phyloP scores from a whole-genome alignment of 1,284 basidiomycete species.

The Papiliotrema laurentii region DNA sequence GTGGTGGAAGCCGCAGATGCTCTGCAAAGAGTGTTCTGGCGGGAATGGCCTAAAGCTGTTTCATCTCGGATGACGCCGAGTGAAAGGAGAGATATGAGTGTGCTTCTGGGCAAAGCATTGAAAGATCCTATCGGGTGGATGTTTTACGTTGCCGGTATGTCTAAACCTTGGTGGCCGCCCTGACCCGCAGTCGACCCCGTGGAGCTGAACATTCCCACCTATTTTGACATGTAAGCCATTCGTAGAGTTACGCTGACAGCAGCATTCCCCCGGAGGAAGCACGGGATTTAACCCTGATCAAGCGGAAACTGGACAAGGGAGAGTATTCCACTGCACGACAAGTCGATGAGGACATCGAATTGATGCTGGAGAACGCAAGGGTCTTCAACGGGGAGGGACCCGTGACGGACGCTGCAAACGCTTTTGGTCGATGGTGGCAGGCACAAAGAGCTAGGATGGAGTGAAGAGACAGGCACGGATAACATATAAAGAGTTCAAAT shows the following conservation, averaged over 20 bases:
- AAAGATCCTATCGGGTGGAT: constrained; percentile 70
- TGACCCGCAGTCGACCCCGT: constrained; percentile 37
- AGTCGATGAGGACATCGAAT: constrained; percentile 42
- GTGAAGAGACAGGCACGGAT: too few species aligned
- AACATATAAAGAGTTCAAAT: too few species aligned
- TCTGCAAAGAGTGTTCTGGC: constrained; percentile 70
- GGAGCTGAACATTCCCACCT: constrained; percentile 34
- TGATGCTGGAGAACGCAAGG: constrained; percentile 45
- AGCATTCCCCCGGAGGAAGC: constrained; percentile 59
- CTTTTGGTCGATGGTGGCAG: constrained; percentile 38
- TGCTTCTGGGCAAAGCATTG: constrained; percentile 65
- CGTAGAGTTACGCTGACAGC: constrained; percentile 2
- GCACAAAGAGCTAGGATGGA: constrained; percentile 35
- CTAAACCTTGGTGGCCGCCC: neutral
- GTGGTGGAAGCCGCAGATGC: constrained; percentile 65
- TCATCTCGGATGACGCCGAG: constrained; percentile 69
- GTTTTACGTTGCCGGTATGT: constrained; percentile 68
- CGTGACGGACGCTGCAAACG: constrained; percentile 32
- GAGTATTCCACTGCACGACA: constrained; percentile 27
- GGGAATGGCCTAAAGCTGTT: constrained; percentile 77
- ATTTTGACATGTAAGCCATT: constrained; percentile 41
- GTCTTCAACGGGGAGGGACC: constrained; percentile 42
- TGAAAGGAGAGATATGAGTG: constrained; percentile 75
- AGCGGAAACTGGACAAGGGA: constrained; percentile 64
- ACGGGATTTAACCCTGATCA: constrained; percentile 79